Percentiles rank a stretch among this genome's conserved stretches.
Evolutionary conservation across 768 basidiomycete species (phyloP).

Genomic region (Chiua virens): DNA sequence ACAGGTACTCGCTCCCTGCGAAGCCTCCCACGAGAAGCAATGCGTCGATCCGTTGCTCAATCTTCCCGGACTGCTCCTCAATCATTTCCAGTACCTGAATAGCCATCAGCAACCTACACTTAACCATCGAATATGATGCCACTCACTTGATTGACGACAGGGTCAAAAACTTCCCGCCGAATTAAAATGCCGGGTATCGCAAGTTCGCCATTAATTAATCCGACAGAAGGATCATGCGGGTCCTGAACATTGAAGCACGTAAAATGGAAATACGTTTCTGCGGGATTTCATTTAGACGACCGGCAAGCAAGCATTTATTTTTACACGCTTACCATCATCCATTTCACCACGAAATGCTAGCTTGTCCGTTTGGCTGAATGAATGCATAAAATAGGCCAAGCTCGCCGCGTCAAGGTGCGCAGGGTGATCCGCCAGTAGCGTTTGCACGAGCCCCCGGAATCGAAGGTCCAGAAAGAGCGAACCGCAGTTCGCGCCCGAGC

Average conservation of each 20-base stretch:
- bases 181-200: slow-evolving; percentile 79
- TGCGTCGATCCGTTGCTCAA: slow-evolving; percentile 76
- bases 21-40: slow-evolving; percentile 90
- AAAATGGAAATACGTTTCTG: slow-evolving; percentile 84
- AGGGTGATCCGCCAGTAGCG: slow-evolving; percentile 78
- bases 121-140: slow-evolving; percentile 2
- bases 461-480: slow-evolving; percentile 85
- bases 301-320: not conserved
- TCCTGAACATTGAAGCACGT: slow-evolving; percentile 89
- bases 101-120: slow-evolving; percentile 9
- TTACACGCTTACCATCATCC: slow-evolving; percentile 61
- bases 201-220: slow-evolving; percentile 80
- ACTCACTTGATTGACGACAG: slow-evolving; percentile 72
- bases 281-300: slow-evolving; percentile 9
- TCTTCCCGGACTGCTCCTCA: slow-evolving; percentile 67
- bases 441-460: slow-evolving; percentile 79
- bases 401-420: slow-evolving; percentile 81
- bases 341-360: slow-evolving; percentile 66
- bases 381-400: slow-evolving; percentile 85
- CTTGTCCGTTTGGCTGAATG: slow-evolving; percentile 89
- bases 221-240: slow-evolving; percentile 75
- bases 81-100: slow-evolving; percentile 73
- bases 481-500: slow-evolving; percentile 86
- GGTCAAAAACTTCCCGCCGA: slow-evolving; percentile 84
- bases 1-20: slow-evolving; percentile 82